phyloP scores from a whole-genome alignment of 2,329 filamentous ascomycete species.

The Penicillium sp. region DNA sequence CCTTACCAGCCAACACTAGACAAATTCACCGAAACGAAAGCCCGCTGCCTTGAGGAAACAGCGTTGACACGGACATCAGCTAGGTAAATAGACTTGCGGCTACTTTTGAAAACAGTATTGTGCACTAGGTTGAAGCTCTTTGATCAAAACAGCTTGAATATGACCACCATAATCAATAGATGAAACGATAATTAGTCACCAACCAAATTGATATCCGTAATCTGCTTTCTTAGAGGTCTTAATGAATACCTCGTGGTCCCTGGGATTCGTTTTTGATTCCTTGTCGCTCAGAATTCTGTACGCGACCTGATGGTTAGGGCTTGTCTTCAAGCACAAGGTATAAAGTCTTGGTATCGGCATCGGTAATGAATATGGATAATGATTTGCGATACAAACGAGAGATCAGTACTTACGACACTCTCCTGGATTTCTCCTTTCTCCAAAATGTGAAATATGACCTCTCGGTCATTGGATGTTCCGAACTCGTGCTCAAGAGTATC shows the following conservation, averaged over 20 bases:
- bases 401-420: background rate
- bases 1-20: background rate
- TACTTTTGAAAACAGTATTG: background rate
- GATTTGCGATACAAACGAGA: background rate
- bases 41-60: background rate
- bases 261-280: slow-evolving; percentile 4
- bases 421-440: background rate
- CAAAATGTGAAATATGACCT: slow-evolving; percentile 3
- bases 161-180: background rate
- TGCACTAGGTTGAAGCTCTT: background rate
- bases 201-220: too few species aligned
- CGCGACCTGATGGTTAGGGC: background rate
- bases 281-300: slow-evolving; percentile 7
- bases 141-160: background rate
- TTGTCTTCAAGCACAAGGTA: background rate
- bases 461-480: slow-evolving; percentile 4
- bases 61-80: background rate
- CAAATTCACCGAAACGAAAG: background rate
- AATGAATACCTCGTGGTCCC: slow-evolving; percentile 4
- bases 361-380: background rate
- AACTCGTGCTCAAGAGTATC: slow-evolving; percentile 6
- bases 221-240: background rate
- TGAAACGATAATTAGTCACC: background rate
- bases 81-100: background rate
- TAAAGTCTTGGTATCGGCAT: background rate